Evolutionary conservation across 441 rosid species (phyloP).

Genomic region (Melastoma candidum): DNA sequence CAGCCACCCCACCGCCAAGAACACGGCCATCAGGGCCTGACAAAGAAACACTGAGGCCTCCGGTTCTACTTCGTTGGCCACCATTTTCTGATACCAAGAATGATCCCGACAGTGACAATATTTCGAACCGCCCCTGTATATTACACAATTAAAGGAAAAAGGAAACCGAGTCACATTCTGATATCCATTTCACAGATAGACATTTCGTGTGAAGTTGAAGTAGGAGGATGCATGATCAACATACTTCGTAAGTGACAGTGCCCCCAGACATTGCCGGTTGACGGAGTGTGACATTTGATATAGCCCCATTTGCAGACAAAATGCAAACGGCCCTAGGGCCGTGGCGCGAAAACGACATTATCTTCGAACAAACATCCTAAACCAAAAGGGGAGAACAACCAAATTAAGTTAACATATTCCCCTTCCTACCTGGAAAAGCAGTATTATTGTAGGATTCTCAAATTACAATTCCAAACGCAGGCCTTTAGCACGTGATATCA

Average conservation of each 20-base stretch:
- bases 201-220: too few relatives aligned
- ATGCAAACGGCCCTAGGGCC: conserved; percentile 53
- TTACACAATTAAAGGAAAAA: background rate
- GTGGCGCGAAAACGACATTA: conserved; percentile 46
- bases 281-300: conserved; percentile 51
- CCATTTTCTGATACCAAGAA: conserved; percentile 40
- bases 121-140: conserved; percentile 53
- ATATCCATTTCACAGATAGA: too few relatives aligned
- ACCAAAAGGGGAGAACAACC: conserved; percentile 10
- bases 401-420: conserved; percentile 8
- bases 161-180: background rate
- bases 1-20: conserved; percentile 72
- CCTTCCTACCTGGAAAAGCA: too few relatives aligned
- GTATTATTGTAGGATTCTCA: too few relatives aligned
- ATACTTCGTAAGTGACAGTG: conserved; percentile 54
- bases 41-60: conserved; percentile 48
- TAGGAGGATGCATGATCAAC: background rate
- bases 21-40: conserved; percentile 57
- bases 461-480: too few relatives aligned
- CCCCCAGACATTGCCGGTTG: conserved; percentile 44
- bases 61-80: conserved; percentile 50
- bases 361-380: conserved; percentile 54
- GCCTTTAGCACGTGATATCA: too few relatives aligned
- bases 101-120: conserved; percentile 58
- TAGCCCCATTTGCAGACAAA: conserved; percentile 57